These are phyloP conservation scores for Saturnispora sanitii DNA, from an alignment of 805 yeast genomes.

Conservation along the genomic window DNA sequence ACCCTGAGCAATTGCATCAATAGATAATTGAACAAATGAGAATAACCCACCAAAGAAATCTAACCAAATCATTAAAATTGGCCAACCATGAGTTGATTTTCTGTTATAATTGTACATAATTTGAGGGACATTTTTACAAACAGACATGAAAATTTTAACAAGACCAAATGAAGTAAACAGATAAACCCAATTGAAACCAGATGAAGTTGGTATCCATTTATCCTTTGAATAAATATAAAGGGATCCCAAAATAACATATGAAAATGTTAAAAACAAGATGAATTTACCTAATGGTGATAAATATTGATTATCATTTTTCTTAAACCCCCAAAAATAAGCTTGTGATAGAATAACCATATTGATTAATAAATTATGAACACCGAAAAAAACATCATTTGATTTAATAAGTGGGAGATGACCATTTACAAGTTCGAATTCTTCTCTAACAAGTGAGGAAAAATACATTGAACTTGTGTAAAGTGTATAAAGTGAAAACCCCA, in stretches of 20 bases:
- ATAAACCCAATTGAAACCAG: conserved; percentile 24
- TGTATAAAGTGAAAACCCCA: conserved; percentile 26
- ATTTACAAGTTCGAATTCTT: conserved; percentile 22
- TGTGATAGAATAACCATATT: conserved; percentile 24
- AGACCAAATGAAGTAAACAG: conserved; percentile 26
- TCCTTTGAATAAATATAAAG: conserved; percentile 11
- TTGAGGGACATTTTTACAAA: conserved; percentile 30
- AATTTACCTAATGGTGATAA: conserved; percentile 18
- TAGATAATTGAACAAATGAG: conserved; percentile 23
- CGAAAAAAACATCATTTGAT: conserved; percentile 26
- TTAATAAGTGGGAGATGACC: conserved; percentile 24
- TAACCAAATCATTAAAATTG: conserved; percentile 27
- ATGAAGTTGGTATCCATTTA: conserved; percentile 10
- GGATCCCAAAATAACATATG: conserved; percentile 11
- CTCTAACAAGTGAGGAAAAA: conserved; percentile 18
- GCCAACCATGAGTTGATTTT: conserved; percentile 32
- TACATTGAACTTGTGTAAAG: conserved; percentile 21
- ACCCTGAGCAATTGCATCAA: conserved; percentile 23
- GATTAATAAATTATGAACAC: conserved; percentile 22
- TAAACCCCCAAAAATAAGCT: conserved; percentile 27
- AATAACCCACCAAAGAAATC: conserved; percentile 25
- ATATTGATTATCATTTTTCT: conserved; percentile 25
- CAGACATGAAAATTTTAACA: conserved; percentile 26
- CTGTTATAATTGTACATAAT: conserved; percentile 25
- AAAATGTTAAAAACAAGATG: conserved; percentile 12